Conservation (phyloP, 768 basidiomycete genomes). For the Boletus barrowsii region DNA sequence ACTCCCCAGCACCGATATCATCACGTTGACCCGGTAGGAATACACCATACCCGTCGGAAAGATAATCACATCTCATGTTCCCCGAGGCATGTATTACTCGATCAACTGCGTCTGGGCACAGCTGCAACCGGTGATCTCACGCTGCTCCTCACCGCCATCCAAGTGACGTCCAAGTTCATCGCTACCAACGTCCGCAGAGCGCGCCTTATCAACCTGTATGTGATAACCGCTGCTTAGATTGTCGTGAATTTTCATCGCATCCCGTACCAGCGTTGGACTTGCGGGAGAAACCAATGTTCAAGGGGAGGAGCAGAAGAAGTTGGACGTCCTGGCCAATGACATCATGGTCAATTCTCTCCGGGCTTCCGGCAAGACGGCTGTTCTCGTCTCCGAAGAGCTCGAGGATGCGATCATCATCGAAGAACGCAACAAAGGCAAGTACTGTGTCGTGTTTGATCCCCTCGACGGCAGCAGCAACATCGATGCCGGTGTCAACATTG, state of each 20-base stretch:
- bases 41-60: neutral
- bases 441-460: conserved; percentile 98
- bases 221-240: neutral
- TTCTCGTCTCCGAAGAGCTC: conserved; percentile 94
- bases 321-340: conserved; percentile 96
- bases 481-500: conserved; percentile 97
- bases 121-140: conserved; percentile 93
- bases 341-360: conserved; percentile 98
- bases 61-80: conserved; percentile 1
- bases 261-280: conserved; percentile 75
- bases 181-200: conserved; percentile 97
- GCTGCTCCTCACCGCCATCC: conserved; percentile 90
- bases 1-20: conserved; percentile 77
- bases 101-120: conserved; percentile 79
- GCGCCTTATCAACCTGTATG: conserved; percentile 93
- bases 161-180: conserved; percentile 95
- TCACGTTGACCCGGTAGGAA: conserved; percentile 86
- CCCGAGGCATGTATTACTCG: conserved; percentile 78
- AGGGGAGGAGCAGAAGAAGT: conserved; percentile 99
- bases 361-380: conserved; percentile 94
- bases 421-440: conserved; percentile 73
- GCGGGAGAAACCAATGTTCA: conserved; percentile 97
- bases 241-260: neutral
- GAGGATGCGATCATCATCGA: conserved; percentile 92
- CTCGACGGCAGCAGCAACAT: conserved; percentile 96